phyloP scores from a whole-genome alignment of 768 basidiomycete genomes.

The Hygrocybe punicea region DNA sequence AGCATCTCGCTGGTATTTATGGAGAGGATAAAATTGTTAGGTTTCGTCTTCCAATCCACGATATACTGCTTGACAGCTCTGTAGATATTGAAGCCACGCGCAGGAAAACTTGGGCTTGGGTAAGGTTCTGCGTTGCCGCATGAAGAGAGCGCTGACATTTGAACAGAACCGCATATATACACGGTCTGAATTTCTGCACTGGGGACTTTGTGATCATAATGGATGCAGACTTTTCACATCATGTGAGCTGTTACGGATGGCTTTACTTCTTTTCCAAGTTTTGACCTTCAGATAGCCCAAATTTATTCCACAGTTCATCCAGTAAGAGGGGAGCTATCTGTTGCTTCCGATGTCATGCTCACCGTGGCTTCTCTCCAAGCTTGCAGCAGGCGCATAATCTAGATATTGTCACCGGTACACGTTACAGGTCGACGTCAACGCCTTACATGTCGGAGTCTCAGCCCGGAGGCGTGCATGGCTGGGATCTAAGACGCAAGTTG shows the following conservation, averaged over 20 bases:
- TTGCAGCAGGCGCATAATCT: slow-evolving; percentile 82
- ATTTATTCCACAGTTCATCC: slow-evolving; percentile 91
- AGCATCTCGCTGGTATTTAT: slow-evolving; percentile 71
- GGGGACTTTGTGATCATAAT: slow-evolving; percentile 96
- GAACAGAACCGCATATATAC: slow-evolving; percentile 83
- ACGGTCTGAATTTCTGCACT: slow-evolving; percentile 83
- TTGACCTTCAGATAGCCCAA: slow-evolving; percentile 59
- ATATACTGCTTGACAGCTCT: not conserved
- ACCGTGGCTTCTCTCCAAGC: slow-evolving; percentile 35
- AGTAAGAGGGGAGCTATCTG: slow-evolving; percentile 39
- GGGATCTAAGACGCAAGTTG: slow-evolving; percentile 87
- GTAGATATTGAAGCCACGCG: slow-evolving; percentile 78
- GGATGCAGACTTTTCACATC: slow-evolving; percentile 96
- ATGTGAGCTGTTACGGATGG: slow-evolving; percentile 57
- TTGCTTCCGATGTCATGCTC: not conserved
- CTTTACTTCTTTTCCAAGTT: not conserved
- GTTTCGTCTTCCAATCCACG: slow-evolving; percentile 1
- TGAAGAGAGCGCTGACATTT: not conserved
- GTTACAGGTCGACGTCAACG: slow-evolving; percentile 65
- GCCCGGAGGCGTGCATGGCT: slow-evolving; percentile 87
- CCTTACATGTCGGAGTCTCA: slow-evolving; percentile 55
- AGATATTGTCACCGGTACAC: slow-evolving; percentile 91
- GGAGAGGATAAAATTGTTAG: slow-evolving; percentile 79
- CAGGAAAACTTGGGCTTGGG: slow-evolving; percentile 91
- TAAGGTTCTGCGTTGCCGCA: slow-evolving; percentile 30